Base-by-base conservation (phyloP, 2,329 filamentous ascomycete species). In the Penicillium sp. region DNA sequence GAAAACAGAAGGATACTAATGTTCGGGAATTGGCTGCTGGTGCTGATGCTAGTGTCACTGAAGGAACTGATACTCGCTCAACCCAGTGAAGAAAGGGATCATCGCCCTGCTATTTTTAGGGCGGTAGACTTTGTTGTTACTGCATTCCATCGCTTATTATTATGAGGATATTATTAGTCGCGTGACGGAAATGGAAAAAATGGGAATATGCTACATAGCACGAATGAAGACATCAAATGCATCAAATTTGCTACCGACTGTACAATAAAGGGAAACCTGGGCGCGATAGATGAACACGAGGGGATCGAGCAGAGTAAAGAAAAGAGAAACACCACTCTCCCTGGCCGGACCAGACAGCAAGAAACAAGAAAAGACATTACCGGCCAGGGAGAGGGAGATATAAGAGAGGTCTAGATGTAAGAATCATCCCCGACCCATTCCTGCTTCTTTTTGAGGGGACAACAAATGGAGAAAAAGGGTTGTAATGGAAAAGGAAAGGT, bases 161-260 rank as follows among this genome's bases (percentile, higher is more conserved):
- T 32, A 15, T 31, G 17, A 21, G 26, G 6, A 17, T 31, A 8
- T 17, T 1, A 15, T 22, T 32, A 13, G 9, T 24, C 21, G 29
- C 19, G 19, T 22, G 8, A 31, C 22, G 43, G 34, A 29, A 43
- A 28, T 19, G n/a, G 37, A 39, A 21, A 39, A 39, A 24, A 24
- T n/a, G 15, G 29, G n/a, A 17, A 17, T 21, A 34, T 31, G 19
- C 40, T 48, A 35, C 46, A 26, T 17, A 40, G 22, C 37, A 47
- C 12, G 19, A 50, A 41, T 56, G 51, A 58, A 56, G 51, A 60
- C 54, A 55, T 59, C 52, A 61, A 58, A 57, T 60, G 57, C 57
- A 60, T 61, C 51, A 59, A 52, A 60, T 60, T 57, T 61, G 57
- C 58, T 61, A 61, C 49, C 57, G 54, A 61, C 58, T 61, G 57